phyloP scores from a whole-genome alignment of 805 yeast species.

The Monosporozyma solicola region DNA sequence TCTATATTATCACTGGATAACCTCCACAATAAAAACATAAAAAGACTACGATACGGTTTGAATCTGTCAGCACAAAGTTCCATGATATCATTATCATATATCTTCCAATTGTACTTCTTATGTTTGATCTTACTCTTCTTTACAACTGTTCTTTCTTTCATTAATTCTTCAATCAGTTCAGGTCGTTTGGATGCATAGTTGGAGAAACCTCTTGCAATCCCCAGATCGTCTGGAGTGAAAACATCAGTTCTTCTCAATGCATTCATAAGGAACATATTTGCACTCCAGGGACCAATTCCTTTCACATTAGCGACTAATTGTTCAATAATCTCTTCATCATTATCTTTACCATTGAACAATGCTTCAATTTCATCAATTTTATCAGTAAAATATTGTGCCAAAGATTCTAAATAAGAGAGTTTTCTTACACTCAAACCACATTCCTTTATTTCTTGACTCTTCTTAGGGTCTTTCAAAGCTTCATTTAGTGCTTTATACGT shows the following conservation, averaged over 20 bases:
- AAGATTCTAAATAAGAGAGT: constrained; percentile 48
- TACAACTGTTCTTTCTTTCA: constrained; percentile 32
- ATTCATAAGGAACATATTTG: constrained; percentile 76
- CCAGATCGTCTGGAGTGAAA: constrained; percentile 72
- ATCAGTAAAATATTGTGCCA: constrained; percentile 42
- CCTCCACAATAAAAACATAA: constrained; percentile 72
- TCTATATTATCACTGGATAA: constrained; percentile 44
- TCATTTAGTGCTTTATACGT: constrained; percentile 40
- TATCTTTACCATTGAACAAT: constrained; percentile 29
- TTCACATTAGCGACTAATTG: constrained; percentile 44
- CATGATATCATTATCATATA: constrained; percentile 50
- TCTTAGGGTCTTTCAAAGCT: constrained; percentile 14
- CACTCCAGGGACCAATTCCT: constrained; percentile 82
- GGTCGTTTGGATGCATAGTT: constrained; percentile 50
- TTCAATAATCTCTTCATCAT: constrained; percentile 39
- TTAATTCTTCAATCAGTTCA: constrained; percentile 37
- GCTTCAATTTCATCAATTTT: constrained; percentile 31
- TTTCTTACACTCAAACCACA: constrained; percentile 68
- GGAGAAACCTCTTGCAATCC: constrained; percentile 74
- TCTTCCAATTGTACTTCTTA: constrained; percentile 55
- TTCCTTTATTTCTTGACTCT: constrained; percentile 42
- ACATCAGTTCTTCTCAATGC: constrained; percentile 59
- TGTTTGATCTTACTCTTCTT: constrained; percentile 31
- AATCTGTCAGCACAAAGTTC: constrained; percentile 48
- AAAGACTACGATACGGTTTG: constrained; percentile 55